Conservation (phyloP, 2,329 filamentous ascomycete genomes). For the Thielaviopsis ethacetica region DNA sequence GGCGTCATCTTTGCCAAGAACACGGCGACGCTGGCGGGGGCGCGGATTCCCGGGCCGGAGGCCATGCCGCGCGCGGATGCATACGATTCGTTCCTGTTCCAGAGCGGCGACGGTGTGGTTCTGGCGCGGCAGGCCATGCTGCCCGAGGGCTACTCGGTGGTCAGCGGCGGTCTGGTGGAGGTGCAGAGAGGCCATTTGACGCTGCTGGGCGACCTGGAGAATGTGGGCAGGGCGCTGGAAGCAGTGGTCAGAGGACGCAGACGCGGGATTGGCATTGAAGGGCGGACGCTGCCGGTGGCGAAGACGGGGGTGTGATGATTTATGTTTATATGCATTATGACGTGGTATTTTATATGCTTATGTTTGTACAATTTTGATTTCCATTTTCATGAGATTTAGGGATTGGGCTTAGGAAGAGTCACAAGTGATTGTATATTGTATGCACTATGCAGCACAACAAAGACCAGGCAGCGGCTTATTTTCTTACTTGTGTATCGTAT, state of each 20-base stretch:
- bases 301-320: background rate
- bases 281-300: background rate
- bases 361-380: too few species aligned
- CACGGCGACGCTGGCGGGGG: conserved; percentile 71
- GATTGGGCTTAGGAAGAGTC: too few species aligned
- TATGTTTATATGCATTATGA: background rate
- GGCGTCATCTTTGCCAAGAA: conserved; percentile 76
- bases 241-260: conserved; percentile 50
- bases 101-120: conserved; percentile 77
- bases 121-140: conserved; percentile 74
- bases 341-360: too few species aligned
- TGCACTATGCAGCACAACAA: too few species aligned
- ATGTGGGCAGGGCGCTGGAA: conserved; percentile 56
- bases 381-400: too few species aligned
- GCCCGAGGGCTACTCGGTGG: conserved; percentile 60
- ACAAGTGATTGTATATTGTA: too few species aligned
- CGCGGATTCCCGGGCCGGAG: conserved; percentile 55
- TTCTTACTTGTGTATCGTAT: too few species aligned
- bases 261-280: conserved; percentile 48
- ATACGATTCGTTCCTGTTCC: conserved; percentile 78
- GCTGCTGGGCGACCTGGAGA: conserved; percentile 68
- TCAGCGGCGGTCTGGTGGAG: conserved; percentile 56
- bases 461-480: too few species aligned
- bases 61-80: conserved; percentile 60
- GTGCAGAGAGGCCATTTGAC: conserved; percentile 80